A percentile compares a stretch with the other conserved stretches of the same genome.
Conservation (phyloP, 805 yeast genomes). For the Kluyveromyces nonfermentans region DNA sequence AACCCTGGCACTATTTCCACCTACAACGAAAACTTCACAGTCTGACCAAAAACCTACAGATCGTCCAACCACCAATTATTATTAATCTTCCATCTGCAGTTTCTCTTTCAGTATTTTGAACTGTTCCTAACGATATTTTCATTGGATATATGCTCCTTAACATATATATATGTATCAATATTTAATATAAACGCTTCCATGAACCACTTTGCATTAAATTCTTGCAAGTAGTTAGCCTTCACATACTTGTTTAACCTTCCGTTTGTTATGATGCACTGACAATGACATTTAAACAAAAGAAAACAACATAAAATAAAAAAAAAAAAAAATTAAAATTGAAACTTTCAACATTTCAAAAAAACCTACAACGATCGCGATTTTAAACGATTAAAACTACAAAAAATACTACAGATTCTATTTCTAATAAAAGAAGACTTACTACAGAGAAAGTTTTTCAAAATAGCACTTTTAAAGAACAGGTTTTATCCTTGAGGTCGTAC, state of each 20-base stretch:
- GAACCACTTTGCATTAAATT: not conserved
- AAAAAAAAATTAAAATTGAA: too few relatives aligned
- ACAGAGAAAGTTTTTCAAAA: not conserved
- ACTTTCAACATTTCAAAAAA: not conserved
- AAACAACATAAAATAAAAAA: too few relatives aligned
- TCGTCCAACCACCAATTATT: not conserved
- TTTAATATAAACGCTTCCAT: not conserved
- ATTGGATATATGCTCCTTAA: not conserved
- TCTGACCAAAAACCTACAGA: not conserved
- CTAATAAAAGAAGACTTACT: too few relatives aligned
- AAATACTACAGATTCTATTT: not conserved
- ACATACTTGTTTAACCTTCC: not conserved
- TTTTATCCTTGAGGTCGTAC: not conserved
- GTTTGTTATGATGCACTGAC: not conserved
- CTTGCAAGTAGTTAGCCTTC: not conserved
- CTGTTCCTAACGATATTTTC: not conserved
- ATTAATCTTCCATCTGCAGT: too few relatives aligned
- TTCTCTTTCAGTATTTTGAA: not conserved
- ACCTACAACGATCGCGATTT: not conserved
- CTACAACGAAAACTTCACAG: conserved; percentile 2
- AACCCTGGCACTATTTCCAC: conserved; percentile 10
- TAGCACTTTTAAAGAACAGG: not conserved
- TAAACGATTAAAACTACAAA: not conserved
- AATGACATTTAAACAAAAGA: not conserved
- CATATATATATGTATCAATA: not conserved